Evolutionary conservation across 2,329 filamentous ascomycete species (phyloP).

Genomic region (Keithomyces neogunnii): DNA sequence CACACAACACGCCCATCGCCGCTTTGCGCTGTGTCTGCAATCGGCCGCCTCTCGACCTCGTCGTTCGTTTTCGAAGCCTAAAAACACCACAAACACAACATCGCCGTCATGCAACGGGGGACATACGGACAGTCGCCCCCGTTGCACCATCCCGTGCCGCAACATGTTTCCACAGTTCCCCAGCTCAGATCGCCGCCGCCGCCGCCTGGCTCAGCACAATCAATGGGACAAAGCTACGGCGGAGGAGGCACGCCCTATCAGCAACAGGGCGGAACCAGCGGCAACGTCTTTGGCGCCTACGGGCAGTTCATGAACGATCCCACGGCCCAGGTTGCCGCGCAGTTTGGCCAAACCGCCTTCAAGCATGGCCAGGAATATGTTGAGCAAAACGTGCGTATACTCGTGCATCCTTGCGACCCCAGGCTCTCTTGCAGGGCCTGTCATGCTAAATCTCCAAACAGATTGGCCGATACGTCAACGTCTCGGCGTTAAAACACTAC

Average conservation of each 20-base stretch:
- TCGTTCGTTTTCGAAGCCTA: neutral
- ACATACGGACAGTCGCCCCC: conserved; percentile 83
- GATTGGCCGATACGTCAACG: conserved; percentile 72
- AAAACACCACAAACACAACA: neutral
- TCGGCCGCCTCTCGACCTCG: neutral
- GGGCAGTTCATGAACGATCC: conserved; percentile 94
- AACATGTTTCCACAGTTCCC: conserved; percentile 96
- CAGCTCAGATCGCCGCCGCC: conserved; percentile 92
- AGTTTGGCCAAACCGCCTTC: conserved; percentile 87
- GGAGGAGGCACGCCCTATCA: conserved; percentile 60
- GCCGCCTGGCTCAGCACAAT: conserved; percentile 62
- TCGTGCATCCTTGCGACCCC: neutral
- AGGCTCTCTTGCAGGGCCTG: neutral
- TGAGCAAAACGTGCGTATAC: conserved; percentile 76
- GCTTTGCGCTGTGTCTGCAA: neutral
- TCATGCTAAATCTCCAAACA: conserved; percentile 17
- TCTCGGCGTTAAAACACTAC: conserved; percentile 92
- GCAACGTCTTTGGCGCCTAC: conserved; percentile 61
- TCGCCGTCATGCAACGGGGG: conserved; percentile 67
- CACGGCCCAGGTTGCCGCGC: conserved; percentile 87
- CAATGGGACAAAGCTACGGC: conserved; percentile 53
- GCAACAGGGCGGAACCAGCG: conserved; percentile 45
- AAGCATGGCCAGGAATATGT: conserved; percentile 88
- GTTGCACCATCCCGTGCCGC: conserved; percentile 92
- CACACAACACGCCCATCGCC: neutral